A percentile compares a stretch with the other conserved stretches of the same genome.
phyloP scores from a whole-genome alignment of 108 stramenopile genomes.

The Cylindrotheca fusiformis region DNA sequence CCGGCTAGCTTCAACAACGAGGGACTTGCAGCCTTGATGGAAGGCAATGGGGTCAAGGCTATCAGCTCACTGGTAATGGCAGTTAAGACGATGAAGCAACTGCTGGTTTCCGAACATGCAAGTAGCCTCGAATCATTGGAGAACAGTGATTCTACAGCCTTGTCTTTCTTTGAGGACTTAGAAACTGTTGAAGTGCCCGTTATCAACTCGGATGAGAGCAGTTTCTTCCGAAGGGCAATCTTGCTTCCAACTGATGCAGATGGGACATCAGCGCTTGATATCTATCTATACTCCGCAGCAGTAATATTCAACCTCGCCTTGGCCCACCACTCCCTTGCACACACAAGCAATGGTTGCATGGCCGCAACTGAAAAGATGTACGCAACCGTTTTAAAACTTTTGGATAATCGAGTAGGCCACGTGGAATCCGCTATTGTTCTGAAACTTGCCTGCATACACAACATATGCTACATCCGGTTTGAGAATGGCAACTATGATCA shows the following conservation, averaged over 20 bases:
- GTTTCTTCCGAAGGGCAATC: constrained; percentile 19
- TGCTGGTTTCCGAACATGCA: neutral
- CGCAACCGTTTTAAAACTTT: constrained; percentile 13
- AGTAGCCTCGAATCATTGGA: neutral
- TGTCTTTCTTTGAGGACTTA: constrained; percentile 1
- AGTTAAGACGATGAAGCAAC: constrained; percentile 15
- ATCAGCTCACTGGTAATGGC: constrained; percentile 6
- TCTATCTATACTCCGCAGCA: constrained; percentile 22
- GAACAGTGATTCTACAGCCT: neutral
- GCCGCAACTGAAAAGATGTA: constrained; percentile 11
- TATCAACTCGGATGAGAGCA: neutral
- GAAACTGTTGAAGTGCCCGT: constrained; percentile 17
- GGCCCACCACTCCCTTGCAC: constrained; percentile 9
- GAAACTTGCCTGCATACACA: constrained; percentile 22
- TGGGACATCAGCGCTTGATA: neutral
- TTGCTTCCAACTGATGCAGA: constrained; percentile 4
- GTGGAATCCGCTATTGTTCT: neutral
- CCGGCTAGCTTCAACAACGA: constrained; percentile 14
- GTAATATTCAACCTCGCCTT: constrained; percentile 28
- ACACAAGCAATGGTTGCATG: neutral
- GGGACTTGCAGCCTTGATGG: constrained; percentile 16
- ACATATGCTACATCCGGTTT: constrained; percentile 19
- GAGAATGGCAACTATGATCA: constrained; percentile 12
- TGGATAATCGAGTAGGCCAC: constrained; percentile 1
- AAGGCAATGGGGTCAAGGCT: constrained; percentile 4